A percentile compares a stretch with the other conserved stretches of the same genome.
Conservation (phyloP, 768 basidiomycete species). For the Psilocybe sp. region DNA sequence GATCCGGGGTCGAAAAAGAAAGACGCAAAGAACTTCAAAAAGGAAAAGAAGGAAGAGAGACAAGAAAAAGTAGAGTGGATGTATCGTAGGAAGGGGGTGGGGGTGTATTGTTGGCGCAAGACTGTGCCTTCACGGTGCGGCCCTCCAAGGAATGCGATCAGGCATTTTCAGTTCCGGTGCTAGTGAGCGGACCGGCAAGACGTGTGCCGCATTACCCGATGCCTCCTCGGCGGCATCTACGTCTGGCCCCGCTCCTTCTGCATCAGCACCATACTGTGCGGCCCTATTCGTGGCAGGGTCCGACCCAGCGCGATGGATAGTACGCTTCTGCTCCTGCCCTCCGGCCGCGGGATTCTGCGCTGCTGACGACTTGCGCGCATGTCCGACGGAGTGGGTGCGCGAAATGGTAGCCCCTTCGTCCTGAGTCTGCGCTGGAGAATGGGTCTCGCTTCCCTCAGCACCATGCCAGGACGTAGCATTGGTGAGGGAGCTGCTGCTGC, state of each 20-base stretch:
- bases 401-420: constrained; percentile 6
- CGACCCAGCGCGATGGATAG: background rate
- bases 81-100: background rate
- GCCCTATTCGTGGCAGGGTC: constrained; percentile 1
- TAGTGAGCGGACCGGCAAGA: background rate
- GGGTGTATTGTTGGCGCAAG: background rate
- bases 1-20: background rate
- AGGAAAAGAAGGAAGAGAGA: background rate
- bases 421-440: background rate
- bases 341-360: background rate
- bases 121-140: constrained; percentile 1
- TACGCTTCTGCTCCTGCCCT: background rate
- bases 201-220: no score
- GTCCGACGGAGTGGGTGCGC: constrained; percentile 17
- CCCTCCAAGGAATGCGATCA: constrained; percentile 6
- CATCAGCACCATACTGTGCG: no score
- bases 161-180: constrained; percentile 1
- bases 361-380: constrained; percentile 1
- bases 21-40: background rate
- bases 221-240: background rate
- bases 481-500: no score
- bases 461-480: no score
- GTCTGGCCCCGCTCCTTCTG: background rate
- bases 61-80: background rate
- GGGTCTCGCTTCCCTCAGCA: no score